Evolutionary conservation across 768 basidiomycete species (phyloP), one percentile per base, ranked within the genome.

Genomic region (Russula sp.): DNA sequence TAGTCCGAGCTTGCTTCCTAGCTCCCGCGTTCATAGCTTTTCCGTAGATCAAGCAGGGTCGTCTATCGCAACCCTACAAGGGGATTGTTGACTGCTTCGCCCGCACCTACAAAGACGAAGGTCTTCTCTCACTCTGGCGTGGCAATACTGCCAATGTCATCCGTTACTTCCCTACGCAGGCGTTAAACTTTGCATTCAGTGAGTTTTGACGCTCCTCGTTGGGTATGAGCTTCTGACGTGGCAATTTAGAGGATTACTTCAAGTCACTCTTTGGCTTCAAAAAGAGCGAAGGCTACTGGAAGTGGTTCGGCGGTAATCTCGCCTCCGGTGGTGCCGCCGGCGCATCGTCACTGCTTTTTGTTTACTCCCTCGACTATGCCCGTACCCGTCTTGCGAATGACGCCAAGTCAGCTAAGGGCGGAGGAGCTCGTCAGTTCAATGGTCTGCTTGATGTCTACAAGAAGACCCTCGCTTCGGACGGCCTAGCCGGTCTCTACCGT

Each of bases 111-210:
- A 78, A 76, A 68, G 96, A 98, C 16, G 97, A 99, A 82, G 97
- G 97, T 75, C 78, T 97, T 56, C 81, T 93, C 65, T 90, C 97
- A 22, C 81, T 99, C 72, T 98, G 97, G 97, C 82, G 97, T 80
- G 97, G 97, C 77, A 99, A 99, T 87, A 98, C 96, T 61, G 96
- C 97, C 84, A 99, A 99, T 80, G 97, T 99, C 79, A 97, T 99
- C 81, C 95, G 97, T 75, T 99, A 99, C 90, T 99, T 99, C 93
- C 97, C 97, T 56, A 99, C 97, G 60, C 96, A 99, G 77, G 97
- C 97, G 43, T 79, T 98, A 70, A 99, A 99, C 90, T 98, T 99
- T 72, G 96, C 96, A 75, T 98, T 98, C 89, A 98, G 91, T 97
- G 69, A 70, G 93, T 85, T 45, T 68, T 52, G 61, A 25, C 1